Evolutionary conservation across 2,329 filamentous ascomycete genomes (phyloP).

Genomic region (Zelopaecilomyces penicillatus): DNA sequence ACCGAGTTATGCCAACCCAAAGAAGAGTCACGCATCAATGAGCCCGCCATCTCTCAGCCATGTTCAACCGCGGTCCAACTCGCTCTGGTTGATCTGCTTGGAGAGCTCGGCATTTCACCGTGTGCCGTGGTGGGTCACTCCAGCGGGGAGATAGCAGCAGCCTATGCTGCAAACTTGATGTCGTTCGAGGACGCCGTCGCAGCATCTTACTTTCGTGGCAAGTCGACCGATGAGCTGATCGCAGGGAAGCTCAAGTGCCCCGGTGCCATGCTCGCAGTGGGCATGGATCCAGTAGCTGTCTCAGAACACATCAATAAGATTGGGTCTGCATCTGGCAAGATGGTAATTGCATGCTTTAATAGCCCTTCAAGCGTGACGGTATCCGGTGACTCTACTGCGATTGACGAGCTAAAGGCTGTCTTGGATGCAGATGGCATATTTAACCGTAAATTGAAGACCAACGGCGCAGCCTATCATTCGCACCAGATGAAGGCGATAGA

Average conservation of each 20-base stretch:
- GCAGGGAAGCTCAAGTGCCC: neutral
- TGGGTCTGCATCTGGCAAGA: neutral
- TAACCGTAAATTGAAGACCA: neutral
- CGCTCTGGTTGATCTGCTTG: conserved; percentile 27
- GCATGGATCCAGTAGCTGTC: neutral
- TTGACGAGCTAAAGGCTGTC: neutral
- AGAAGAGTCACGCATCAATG: conserved; percentile 11
- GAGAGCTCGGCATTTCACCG: conserved; percentile 19
- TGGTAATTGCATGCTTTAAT: neutral
- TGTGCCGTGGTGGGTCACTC: conserved; percentile 27
- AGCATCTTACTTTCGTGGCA: conserved; percentile 24
- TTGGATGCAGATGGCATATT: neutral
- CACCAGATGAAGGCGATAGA: conserved; percentile 23
- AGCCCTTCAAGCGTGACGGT: neutral
- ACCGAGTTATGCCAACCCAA: conserved; percentile 12
- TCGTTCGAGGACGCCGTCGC: conserved; percentile 20
- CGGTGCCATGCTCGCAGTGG: neutral
- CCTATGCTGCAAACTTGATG: conserved; percentile 19
- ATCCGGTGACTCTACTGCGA: neutral
- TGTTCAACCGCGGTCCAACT: conserved; percentile 35
- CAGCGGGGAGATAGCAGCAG: conserved; percentile 31
- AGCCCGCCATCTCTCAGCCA: conserved; percentile 25
- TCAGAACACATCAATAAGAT: neutral
- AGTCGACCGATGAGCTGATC: conserved; percentile 13
- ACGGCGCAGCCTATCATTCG: neutral